phyloP scores from a whole-genome alignment of 1,284 basidiomycete species.

The Ustilago trichophora region DNA sequence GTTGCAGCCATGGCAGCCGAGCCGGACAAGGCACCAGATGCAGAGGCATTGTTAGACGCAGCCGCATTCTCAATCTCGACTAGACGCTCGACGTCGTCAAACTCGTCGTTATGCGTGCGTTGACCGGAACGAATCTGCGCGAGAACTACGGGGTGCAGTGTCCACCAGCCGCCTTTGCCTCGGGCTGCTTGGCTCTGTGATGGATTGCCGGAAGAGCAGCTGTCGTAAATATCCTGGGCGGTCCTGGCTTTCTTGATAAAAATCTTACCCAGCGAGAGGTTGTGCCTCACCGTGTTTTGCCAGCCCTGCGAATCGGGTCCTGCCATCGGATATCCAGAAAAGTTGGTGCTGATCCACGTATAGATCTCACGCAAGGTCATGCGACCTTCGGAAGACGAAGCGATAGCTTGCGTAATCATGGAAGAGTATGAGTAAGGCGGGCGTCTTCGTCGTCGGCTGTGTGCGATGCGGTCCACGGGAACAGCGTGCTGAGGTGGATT shows the following conservation, averaged over 20 bases:
- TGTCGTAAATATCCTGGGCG: conserved; percentile 54
- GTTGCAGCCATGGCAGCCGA: conserved; percentile 8
- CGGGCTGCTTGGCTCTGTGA: conserved; percentile 52
- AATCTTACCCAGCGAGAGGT: conserved; percentile 57
- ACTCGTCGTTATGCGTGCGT: conserved; percentile 40
- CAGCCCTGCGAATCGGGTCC: conserved; percentile 57
- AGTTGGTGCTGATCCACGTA: conserved; percentile 57
- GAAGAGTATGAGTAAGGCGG: conserved; percentile 60
- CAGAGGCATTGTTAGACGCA: background rate
- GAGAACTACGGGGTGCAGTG: conserved; percentile 39
- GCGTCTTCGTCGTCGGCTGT: conserved; percentile 49
- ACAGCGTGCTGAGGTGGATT: conserved; percentile 14
- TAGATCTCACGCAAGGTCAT: conserved; percentile 63
- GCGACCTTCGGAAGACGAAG: conserved; percentile 50
- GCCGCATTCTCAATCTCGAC: conserved; percentile 42
- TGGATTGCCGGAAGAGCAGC: conserved; percentile 49
- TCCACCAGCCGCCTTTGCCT: conserved; percentile 60
- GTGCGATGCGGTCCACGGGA: conserved; percentile 47
- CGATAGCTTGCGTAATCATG: conserved; percentile 61
- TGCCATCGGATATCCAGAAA: conserved; percentile 51
- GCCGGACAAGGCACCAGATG: background rate
- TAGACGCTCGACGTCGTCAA: conserved; percentile 42
- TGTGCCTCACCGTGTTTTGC: conserved; percentile 63
- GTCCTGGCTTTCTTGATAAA: conserved; percentile 57
- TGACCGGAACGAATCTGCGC: conserved; percentile 43